These are phyloP conservation scores for Lagenidium sp. DNA, from an alignment of 352 stramenopile genomes.

Conservation along the genomic window DNA sequence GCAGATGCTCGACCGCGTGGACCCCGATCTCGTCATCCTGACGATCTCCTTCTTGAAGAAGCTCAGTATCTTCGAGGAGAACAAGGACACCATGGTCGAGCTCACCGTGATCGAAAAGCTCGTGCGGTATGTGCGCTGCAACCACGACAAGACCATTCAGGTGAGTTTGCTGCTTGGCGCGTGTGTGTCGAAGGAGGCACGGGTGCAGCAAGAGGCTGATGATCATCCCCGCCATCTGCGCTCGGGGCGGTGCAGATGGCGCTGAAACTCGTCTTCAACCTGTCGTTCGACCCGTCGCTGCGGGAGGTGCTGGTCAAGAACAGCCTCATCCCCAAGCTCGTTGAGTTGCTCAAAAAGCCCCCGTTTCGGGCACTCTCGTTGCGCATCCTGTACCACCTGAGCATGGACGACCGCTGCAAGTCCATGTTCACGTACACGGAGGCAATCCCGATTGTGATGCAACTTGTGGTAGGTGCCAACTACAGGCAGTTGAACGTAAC, in stretches of 20 bases:
- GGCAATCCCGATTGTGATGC: slow-evolving; percentile 91
- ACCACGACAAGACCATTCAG: slow-evolving; percentile 81
- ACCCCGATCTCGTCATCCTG: slow-evolving; percentile 84
- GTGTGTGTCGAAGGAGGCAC: no score
- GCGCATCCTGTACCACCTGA: slow-evolving; percentile 93
- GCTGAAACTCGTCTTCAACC: slow-evolving; percentile 90
- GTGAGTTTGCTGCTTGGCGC: slow-evolving; percentile 4
- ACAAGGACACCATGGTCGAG: slow-evolving; percentile 90
- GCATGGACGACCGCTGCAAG: slow-evolving; percentile 92
- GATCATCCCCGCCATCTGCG: no score
- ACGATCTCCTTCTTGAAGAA: slow-evolving; percentile 92
- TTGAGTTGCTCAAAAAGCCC: slow-evolving; percentile 90
- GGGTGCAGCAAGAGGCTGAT: no score
- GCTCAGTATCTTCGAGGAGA: slow-evolving; percentile 93
- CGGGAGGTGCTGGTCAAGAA: slow-evolving; percentile 82
- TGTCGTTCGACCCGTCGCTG: slow-evolving; percentile 89
- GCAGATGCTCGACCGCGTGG: slow-evolving; percentile 82
- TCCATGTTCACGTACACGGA: slow-evolving; percentile 94
- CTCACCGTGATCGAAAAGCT: slow-evolving; percentile 68
- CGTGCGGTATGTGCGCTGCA: slow-evolving; percentile 71
- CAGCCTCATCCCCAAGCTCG: slow-evolving; percentile 88
- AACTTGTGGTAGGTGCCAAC: slow-evolving; percentile 59
- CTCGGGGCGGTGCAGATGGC: slow-evolving; percentile 27
- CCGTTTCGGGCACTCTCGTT: slow-evolving; percentile 83
- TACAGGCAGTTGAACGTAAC: background rate